Percentiles rank a stretch among this genome's conserved stretches.
phyloP scores from a whole-genome alignment of 2,329 filamentous ascomycete species.

The Sporothrix pseudoabietina region DNA sequence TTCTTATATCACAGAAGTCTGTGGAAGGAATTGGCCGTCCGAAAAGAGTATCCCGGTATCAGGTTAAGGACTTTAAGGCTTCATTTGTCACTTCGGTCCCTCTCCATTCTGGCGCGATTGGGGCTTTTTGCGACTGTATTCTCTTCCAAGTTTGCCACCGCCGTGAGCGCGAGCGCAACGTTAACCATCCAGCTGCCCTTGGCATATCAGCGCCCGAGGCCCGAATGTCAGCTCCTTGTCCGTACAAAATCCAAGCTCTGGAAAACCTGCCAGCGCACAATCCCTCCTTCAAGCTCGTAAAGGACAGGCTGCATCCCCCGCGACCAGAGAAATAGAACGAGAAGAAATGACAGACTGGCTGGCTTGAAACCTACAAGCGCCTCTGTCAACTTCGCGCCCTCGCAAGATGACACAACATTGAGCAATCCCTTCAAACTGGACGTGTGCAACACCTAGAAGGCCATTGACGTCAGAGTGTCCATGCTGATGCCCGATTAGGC shows the following conservation, averaged over 20 bases:
- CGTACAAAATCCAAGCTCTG: neutral
- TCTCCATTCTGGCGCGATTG: neutral
- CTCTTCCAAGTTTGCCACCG: neutral
- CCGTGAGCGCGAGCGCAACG: neutral
- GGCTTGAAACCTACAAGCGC: constrained; percentile 7
- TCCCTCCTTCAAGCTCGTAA: neutral
- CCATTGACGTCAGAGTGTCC: neutral
- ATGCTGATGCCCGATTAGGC: neutral
- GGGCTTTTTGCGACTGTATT: neutral
- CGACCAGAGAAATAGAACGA: neutral
- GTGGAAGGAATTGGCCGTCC: neutral
- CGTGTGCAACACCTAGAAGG: neutral
- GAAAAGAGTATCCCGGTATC: neutral
- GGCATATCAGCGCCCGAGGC: neutral
- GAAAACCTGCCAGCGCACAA: neutral
- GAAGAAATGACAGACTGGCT: neutral
- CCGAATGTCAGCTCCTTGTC: neutral
- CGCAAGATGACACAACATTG: neutral
- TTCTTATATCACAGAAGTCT: too few relatives aligned
- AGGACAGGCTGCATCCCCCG: neutral
- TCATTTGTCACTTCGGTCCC: neutral
- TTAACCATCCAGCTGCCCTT: neutral
- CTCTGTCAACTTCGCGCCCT: constrained; percentile 1
- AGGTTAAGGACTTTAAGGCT: too few relatives aligned
- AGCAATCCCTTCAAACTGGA: neutral